Percentiles rank a stretch among this genome's conserved stretches.
These are phyloP conservation scores for Fusarium napiforme DNA, from an alignment of 2,329 filamentous ascomycete genomes.

Conservation along the genomic window DNA sequence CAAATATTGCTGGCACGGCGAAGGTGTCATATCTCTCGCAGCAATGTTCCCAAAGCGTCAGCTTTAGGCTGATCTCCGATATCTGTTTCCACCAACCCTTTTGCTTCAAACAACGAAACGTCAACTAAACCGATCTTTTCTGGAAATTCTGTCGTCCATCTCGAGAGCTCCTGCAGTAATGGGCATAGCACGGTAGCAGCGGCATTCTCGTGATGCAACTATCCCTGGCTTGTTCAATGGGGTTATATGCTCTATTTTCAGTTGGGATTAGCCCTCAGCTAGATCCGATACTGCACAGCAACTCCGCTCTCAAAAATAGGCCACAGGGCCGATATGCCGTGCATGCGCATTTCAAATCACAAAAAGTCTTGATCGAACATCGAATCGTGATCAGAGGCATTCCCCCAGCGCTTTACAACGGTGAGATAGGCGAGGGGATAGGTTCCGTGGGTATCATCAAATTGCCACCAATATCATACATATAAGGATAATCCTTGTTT, in stretches of 20 bases:
- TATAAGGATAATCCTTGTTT: background rate
- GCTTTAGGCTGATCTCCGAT: background rate
- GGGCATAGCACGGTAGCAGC: slow-evolving; percentile 2
- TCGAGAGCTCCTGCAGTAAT: slow-evolving; percentile 4
- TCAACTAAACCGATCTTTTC: background rate
- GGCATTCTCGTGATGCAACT: background rate
- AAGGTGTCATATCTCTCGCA: background rate
- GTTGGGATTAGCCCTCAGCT: background rate
- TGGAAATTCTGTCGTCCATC: background rate
- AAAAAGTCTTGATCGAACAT: background rate
- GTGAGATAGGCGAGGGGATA: background rate
- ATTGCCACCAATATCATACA: slow-evolving; percentile 41
- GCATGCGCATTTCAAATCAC: background rate
- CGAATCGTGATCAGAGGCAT: background rate
- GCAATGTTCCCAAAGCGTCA: background rate
- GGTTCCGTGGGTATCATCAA: slow-evolving; percentile 44
- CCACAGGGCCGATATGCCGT: background rate
- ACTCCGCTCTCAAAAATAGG: background rate
- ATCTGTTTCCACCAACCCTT: background rate
- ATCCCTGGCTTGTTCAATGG: background rate
- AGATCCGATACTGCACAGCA: background rate
- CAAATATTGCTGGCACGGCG: background rate
- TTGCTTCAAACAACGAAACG: background rate
- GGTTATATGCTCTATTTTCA: background rate
- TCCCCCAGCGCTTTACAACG: background rate